Base-by-base conservation (phyloP, 192 early-diverging fungal genomes). In the Backusella sp. region DNA sequence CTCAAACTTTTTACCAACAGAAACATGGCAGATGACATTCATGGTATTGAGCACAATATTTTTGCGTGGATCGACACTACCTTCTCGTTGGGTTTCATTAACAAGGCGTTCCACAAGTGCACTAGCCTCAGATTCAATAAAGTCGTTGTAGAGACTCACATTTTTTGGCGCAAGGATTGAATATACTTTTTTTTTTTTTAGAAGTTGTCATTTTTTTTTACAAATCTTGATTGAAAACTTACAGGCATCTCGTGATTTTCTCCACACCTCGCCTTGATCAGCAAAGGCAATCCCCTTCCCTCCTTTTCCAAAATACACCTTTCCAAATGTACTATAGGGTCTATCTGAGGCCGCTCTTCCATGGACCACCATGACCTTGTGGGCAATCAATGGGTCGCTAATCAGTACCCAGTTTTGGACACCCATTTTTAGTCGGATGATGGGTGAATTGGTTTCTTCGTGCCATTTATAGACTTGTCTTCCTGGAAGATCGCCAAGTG, bases 351-450 rank as follows among this genome's bases (percentile, higher is more conserved):
- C 12, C 1, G 14, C 5, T 42, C n/a, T 41, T 2, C 70, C 41
- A 53, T 72, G 42, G 1, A 42, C 30, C 14, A 72, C 70, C 35
- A 72, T n/a, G 2, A 72, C 26, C 30, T 72, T 30, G 7, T 72
- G 70, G 42, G 70, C 37, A 3, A 49, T 30, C 21, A 65, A 14
- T 15, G 72, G 72, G 23, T 73, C 72, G 6, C 42, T 39, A 15
- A 73, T 62, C 36, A 73, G 37, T 7, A 73, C 37, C 72, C 72
- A 73, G 26, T 73, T 37, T 6, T 62, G 9, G 1, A 26, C 36
- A 65, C 72, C 72, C 70, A 71, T 71, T 28, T 71, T 44, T 15
- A 71, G 17, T 23, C 39, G 15, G 6, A 71, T 32, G 9, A 71
- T 71, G 15, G 70, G 70, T 26, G 56, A 62, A 28, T 44, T 44